A percentile compares a stretch with the other conserved stretches of the same genome.
Conservation (phyloP, 106 monocot genomes). For the Vanilla planifolia region DNA sequence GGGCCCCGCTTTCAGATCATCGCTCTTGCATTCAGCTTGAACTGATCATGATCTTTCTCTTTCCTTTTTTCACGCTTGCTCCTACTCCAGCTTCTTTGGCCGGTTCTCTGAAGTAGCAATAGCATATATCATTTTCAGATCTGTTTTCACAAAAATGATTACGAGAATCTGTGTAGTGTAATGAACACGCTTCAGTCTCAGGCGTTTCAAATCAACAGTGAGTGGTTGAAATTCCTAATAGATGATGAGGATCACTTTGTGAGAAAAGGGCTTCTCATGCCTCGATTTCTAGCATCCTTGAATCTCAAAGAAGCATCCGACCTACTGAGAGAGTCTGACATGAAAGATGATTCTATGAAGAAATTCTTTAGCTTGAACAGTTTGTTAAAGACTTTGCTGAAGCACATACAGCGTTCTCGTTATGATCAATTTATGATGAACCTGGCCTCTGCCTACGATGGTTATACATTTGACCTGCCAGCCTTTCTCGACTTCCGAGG, state of each 20-base stretch:
- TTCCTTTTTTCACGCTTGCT: too few species aligned
- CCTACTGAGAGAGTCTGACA: neutral
- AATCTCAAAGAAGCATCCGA: neutral
- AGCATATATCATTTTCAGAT: neutral
- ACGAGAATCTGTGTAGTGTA: neutral
- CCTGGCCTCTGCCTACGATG: neutral
- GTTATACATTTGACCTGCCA: neutral
- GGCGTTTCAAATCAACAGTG: neutral
- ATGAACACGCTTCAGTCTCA: neutral
- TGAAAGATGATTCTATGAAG: neutral
- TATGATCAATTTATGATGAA: neutral
- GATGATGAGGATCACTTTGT: neutral
- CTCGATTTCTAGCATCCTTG: neutral
- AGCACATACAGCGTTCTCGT: neutral
- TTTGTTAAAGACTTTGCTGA: neutral
- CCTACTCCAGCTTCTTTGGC: too few species aligned
- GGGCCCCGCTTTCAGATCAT: too few species aligned
- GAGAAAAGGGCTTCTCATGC: neutral
- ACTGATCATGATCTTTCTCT: too few species aligned
- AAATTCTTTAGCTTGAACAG: too few species aligned
- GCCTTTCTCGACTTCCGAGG: constrained; percentile 2
- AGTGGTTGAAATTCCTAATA: neutral
- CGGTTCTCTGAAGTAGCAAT: neutral
- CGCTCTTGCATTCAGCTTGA: too few species aligned
- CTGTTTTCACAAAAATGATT: neutral